These are phyloP conservation scores for Plenodomus tracheiphilus DNA, from an alignment of 2,329 filamentous ascomycete genomes.

Conservation along the genomic window DNA sequence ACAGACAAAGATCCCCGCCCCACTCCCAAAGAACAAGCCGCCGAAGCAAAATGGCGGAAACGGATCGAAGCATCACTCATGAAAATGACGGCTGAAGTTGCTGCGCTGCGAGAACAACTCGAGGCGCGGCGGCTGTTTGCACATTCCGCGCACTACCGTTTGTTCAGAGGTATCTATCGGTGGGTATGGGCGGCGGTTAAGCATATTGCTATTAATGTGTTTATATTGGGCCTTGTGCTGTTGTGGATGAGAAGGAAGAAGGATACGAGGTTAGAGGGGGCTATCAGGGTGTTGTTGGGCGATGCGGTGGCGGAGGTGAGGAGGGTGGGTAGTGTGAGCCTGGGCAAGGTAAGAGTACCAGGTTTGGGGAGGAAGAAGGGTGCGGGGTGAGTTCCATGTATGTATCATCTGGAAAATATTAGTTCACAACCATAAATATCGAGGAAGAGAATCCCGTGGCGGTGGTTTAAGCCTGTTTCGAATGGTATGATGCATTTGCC, in stretches of 20 bases:
- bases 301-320: slow-evolving; percentile 48
- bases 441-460: too few relatives aligned
- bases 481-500: too few relatives aligned
- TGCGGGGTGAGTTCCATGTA: background rate
- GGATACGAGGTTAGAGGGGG: slow-evolving; percentile 72
- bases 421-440: too few relatives aligned
- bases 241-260: slow-evolving; percentile 73
- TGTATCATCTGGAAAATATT: background rate
- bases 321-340: slow-evolving; percentile 33
- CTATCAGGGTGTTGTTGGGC: slow-evolving; percentile 67
- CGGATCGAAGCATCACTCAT: slow-evolving; percentile 85
- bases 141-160: slow-evolving; percentile 61
- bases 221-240: slow-evolving; percentile 67
- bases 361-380: slow-evolving; percentile 11
- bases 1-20: background rate
- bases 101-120: slow-evolving; percentile 88
- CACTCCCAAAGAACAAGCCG: slow-evolving; percentile 14
- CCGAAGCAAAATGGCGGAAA: slow-evolving; percentile 71
- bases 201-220: slow-evolving; percentile 73
- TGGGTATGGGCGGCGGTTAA: slow-evolving; percentile 72
- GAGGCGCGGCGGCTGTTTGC: slow-evolving; percentile 74
- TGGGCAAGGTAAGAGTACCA: slow-evolving; percentile 29
- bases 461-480: too few relatives aligned
- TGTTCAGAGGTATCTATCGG: slow-evolving; percentile 58
- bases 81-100: slow-evolving; percentile 88